Base-by-base conservation (phyloP, 2,329 filamentous ascomycete species). In the Ophiostoma novo-ulmi region DNA sequence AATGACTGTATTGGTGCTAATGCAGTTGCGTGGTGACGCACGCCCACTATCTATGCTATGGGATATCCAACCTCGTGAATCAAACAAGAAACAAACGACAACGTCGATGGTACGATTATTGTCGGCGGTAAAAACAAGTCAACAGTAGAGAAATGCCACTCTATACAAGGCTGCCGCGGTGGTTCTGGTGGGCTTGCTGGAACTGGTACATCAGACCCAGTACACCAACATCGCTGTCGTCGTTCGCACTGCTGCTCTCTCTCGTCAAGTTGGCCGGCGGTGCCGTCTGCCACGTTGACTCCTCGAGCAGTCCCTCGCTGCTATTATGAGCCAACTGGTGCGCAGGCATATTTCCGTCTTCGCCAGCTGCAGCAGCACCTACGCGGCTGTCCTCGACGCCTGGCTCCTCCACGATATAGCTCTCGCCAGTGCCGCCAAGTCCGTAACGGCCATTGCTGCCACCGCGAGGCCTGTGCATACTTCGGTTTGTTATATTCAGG, bases 211-310 rank as follows among this genome's bases (percentile, higher is more conserved):
- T 84, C 75, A 88, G 80, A 5, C 84, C 84, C 64, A 88, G 79
- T 1, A 88, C 85, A 1, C 86, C 86, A 1, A 83, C 81, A 17
- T 86, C 85, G 3, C 82, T 79, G 58, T 84, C 83, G 13, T 81
- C 81, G 0, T 79, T 79, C 22, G 79, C 79, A 8, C 79, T 80
- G 75, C 85, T 88, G 73, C 82, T 84, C 73, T 87, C 85, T 38
- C 84, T 80, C 63, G 83, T 85, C 22, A 86, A 73, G 0, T 80
- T 82, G 71, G 82, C 82, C 0, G 81, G 81, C 1, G 85, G 85
- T 3, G 85, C 85, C 20, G 84, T 86, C 76, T 88, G 85, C 86
- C 86, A 88, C 10, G 82, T 83, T 3, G 86, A 88, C 80, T 85
- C 87, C 71, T 81, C 90, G 36, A 74, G 35, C 75, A 86, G 82